phyloP scores from a whole-genome alignment of 192 early-diverging fungal species.

The Coemansia sp. region DNA sequence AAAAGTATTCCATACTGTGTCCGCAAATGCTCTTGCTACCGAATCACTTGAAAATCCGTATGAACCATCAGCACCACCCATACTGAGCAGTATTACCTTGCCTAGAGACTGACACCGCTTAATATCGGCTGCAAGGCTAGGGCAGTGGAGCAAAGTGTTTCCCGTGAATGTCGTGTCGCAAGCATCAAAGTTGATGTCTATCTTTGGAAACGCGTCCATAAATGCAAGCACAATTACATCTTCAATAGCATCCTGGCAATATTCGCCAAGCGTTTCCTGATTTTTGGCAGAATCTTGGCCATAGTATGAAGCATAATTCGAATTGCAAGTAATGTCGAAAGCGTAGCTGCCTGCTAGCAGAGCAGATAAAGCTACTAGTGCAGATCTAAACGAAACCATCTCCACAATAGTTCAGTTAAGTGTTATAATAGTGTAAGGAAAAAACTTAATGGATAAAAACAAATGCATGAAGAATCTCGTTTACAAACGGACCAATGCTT shows the following conservation, averaged over 20 bases:
- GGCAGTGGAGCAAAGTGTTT: constrained; percentile 60
- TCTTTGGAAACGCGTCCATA: background rate
- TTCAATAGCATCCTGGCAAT: background rate
- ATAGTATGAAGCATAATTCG: constrained; percentile 1
- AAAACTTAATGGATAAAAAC: too few species aligned
- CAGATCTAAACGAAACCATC: background rate
- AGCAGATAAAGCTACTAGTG: background rate
- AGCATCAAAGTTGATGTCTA: background rate
- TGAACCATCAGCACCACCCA: constrained; percentile 68
- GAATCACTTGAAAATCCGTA: constrained; percentile 50
- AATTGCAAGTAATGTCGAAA: background rate
- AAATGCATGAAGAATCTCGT: too few species aligned
- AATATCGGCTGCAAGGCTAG: constrained; percentile 63
- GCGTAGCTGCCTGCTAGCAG: background rate
- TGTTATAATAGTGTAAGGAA: too few species aligned
- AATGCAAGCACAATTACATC: background rate
- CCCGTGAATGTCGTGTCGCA: constrained; percentile 5
- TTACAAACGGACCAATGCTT: too few species aligned
- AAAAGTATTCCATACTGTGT: constrained; percentile 63
- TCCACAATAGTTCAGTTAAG: too few species aligned
- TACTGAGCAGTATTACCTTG: constrained; percentile 61
- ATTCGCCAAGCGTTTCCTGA: background rate
- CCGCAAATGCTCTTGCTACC: constrained; percentile 53
- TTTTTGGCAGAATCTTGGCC: background rate
- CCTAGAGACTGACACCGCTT: constrained; percentile 66